phyloP scores from a whole-genome alignment of 495 filamentous ascomycete genomes.

The Annulohypoxylon nitens region DNA sequence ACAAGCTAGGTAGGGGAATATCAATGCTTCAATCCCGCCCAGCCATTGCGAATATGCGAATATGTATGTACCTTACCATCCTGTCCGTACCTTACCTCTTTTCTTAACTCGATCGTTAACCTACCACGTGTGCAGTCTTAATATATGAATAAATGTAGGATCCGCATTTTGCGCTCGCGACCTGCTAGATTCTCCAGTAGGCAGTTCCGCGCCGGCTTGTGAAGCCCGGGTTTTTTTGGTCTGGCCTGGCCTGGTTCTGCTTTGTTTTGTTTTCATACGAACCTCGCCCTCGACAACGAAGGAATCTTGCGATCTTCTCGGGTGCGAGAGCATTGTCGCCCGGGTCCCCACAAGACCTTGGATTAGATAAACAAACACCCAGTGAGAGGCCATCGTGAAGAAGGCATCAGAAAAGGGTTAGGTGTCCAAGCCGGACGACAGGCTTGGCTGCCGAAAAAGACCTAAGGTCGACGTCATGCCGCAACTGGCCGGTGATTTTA shows the following conservation, averaged over 20 bases:
- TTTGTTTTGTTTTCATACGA: slow-evolving; percentile 27
- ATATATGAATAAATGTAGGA: slow-evolving; percentile 41
- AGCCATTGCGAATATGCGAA: slow-evolving; percentile 39
- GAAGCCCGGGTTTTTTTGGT: not conserved
- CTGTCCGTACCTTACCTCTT: slow-evolving; percentile 25
- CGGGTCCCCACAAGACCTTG: slow-evolving; percentile 18
- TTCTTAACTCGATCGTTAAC: slow-evolving; percentile 33
- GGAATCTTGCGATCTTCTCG: slow-evolving; percentile 21
- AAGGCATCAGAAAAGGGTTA: slow-evolving; percentile 43
- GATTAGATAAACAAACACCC: slow-evolving; percentile 22
- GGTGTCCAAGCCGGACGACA: slow-evolving; percentile 33
- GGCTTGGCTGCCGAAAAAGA: slow-evolving; percentile 44
- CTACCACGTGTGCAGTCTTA: slow-evolving; percentile 46
- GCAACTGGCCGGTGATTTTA: slow-evolving; percentile 37
- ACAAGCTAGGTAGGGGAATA: slow-evolving; percentile 38
- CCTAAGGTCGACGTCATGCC: slow-evolving; percentile 44
- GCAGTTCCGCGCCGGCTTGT: slow-evolving; percentile 22
- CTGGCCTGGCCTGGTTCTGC: no score
- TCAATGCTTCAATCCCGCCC: slow-evolving; percentile 35
- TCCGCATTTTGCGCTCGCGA: slow-evolving; percentile 39
- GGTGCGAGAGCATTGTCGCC: slow-evolving; percentile 18
- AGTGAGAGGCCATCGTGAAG: slow-evolving; percentile 39
- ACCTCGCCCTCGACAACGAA: slow-evolving; percentile 13
- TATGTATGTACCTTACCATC: slow-evolving; percentile 27
- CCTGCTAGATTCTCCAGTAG: slow-evolving; percentile 30